Percentiles rank a stretch among this genome's conserved stretches.
Evolutionary conservation across 2,329 filamentous ascomycete species (phyloP).

Genomic region (Aspergillus candidus): DNA sequence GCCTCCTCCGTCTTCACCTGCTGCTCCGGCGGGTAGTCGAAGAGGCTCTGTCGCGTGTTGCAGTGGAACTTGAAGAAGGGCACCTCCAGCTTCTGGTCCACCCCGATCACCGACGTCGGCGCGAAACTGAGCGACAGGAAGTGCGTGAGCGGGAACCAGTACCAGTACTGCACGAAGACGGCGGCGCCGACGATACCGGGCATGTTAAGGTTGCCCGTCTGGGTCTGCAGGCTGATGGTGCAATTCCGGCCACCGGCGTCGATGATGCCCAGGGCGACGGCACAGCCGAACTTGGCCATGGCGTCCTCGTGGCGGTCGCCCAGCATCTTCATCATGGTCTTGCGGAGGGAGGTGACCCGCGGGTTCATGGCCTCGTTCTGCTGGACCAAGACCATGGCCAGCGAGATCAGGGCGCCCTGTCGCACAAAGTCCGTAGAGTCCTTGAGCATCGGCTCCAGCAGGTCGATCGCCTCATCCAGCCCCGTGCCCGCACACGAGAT

Average conservation of each 20-base stretch:
- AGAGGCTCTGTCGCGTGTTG: constrained; percentile 87
- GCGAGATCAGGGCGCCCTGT: constrained; percentile 86
- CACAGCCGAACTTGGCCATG: constrained; percentile 98
- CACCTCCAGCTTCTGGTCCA: constrained; percentile 89
- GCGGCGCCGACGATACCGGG: constrained; percentile 95
- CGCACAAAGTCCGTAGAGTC: constrained; percentile 97
- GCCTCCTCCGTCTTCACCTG: constrained; percentile 93
- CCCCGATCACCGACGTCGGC: constrained; percentile 91
- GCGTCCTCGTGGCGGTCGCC: constrained; percentile 95
- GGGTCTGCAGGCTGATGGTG: constrained; percentile 94
- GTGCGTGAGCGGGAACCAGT: constrained; percentile 99
- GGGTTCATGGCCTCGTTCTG: constrained; percentile 99
- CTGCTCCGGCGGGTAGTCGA: constrained; percentile 95
- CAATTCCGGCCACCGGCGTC: constrained; percentile 97
- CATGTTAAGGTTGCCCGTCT: constrained; percentile 98
- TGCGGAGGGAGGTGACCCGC: constrained; percentile 84
- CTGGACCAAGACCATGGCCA: constrained; percentile 99
- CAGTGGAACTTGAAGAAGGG: constrained; percentile 94
- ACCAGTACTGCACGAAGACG: constrained; percentile 99
- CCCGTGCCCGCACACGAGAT: constrained; percentile 97
- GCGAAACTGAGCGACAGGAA: constrained; percentile 94
- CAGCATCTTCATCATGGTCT: constrained; percentile 89
- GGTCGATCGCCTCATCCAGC: constrained; percentile 89
- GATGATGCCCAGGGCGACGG: constrained; percentile 90
- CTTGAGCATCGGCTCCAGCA: constrained; percentile 98